Conservation (phyloP, 2,329 filamentous ascomycete species). For the Ascochyta viciae-villosae region DNA sequence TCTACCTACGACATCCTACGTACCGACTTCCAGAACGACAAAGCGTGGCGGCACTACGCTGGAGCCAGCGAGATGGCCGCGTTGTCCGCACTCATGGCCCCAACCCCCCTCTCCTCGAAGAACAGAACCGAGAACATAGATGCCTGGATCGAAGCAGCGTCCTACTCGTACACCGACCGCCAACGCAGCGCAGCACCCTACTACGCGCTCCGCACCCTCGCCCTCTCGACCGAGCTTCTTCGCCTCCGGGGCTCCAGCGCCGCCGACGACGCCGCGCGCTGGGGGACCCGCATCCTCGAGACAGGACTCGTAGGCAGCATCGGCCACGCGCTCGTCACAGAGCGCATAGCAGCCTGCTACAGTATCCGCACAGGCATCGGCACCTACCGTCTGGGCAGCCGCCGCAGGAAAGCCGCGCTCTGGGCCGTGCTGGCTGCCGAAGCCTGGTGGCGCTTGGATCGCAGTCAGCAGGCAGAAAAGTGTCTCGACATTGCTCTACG, state of each 20-base stretch:
- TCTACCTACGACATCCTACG: conserved; percentile 91
- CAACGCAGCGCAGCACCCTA: conserved; percentile 77
- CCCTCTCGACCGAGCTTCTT: conserved; percentile 81
- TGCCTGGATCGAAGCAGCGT: conserved; percentile 85
- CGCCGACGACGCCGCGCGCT: conserved; percentile 85
- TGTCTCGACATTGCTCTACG: conserved; percentile 74
- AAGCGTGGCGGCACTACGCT: conserved; percentile 95
- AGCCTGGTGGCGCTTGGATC: conserved; percentile 79
- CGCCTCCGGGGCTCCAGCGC: conserved; percentile 79
- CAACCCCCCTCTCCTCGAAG: conserved; percentile 75
- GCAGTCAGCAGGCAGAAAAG: conserved; percentile 78
- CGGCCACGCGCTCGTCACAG: conserved; percentile 82
- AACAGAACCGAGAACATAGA: conserved; percentile 81
- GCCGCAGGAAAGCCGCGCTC: conserved; percentile 83
- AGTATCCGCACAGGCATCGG: conserved; percentile 73
- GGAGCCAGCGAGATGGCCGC: conserved; percentile 95
- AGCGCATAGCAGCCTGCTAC: conserved; percentile 86
- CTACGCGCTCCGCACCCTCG: conserved; percentile 78
- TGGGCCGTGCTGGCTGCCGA: conserved; percentile 88
- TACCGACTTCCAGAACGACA: conserved; percentile 90
- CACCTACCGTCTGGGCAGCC: conserved; percentile 70
- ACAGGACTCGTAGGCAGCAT: conserved; percentile 72
- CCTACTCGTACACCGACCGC: conserved; percentile 85
- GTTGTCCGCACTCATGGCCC: conserved; percentile 79
- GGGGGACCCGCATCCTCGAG: conserved; percentile 82